Evolutionary conservation across 176 grass and related monocot genomes (phyloP).

Genomic region (Urochloa ruziziensis): DNA sequence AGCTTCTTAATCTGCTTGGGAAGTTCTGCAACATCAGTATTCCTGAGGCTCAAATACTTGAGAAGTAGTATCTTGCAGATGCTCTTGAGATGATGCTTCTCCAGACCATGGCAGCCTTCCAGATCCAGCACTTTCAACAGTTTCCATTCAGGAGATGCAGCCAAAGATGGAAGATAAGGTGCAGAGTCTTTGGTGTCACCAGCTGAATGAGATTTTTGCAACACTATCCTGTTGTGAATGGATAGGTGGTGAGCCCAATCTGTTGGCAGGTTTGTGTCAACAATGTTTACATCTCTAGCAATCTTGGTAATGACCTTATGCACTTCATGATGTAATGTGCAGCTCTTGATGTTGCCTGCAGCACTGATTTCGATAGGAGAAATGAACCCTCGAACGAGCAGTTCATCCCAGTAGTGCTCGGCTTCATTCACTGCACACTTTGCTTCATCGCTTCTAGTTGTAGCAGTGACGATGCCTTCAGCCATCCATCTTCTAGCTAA

Average conservation of each 20-base stretch:
- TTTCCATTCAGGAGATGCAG: not conserved
- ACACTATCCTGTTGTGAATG: not conserved
- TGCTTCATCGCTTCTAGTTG: not conserved
- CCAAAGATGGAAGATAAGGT: not conserved
- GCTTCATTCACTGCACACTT: not conserved
- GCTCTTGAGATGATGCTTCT: not conserved
- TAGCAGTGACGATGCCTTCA: not conserved
- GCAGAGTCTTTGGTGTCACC: not conserved
- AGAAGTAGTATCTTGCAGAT: slow-evolving; percentile 34
- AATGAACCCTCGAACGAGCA: not conserved
- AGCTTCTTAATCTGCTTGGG: slow-evolving; percentile 29
- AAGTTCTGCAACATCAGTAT: not conserved
- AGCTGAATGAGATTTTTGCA: not conserved
- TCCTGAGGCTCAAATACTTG: slow-evolving; percentile 33
- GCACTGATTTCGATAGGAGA: not conserved
- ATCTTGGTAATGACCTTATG: not conserved
- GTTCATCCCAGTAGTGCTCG: not conserved
- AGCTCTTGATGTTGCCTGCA: slow-evolving; percentile 1
- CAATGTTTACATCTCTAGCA: not conserved
- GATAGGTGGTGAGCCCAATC: not conserved
- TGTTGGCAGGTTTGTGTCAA: not conserved
- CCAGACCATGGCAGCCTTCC: slow-evolving; percentile 1
- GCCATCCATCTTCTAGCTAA: slow-evolving; percentile 10
- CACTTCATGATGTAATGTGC: not conserved
- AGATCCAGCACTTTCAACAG: slow-evolving; percentile 32